phyloP scores from a whole-genome alignment of 768 basidiomycete genomes.

The Tephrocybe sp. region DNA sequence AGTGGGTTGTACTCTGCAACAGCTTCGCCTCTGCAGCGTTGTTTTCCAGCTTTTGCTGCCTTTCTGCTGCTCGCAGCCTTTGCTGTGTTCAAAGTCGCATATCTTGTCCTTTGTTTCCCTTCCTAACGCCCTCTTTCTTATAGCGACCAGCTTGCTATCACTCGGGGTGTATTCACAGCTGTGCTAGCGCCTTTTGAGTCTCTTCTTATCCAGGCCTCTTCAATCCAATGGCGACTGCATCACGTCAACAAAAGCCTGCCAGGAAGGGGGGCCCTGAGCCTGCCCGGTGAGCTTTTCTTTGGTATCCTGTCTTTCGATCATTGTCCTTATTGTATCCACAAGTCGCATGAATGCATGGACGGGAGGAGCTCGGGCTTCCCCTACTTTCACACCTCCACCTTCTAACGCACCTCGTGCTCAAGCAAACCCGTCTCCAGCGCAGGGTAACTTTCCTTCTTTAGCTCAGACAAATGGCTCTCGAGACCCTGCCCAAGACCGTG shows the following conservation, averaged over 20 bases:
- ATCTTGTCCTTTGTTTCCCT: slow-evolving; percentile 5
- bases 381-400: slow-evolving; percentile 66
- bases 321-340: slow-evolving; percentile 28
- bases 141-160: slow-evolving; percentile 30
- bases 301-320: slow-evolving; percentile 11
- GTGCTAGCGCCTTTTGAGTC: slow-evolving; percentile 26
- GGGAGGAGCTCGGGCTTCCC: slow-evolving; percentile 58
- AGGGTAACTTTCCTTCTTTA: slow-evolving; percentile 43
- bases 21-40: slow-evolving; percentile 3
- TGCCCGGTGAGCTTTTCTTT: slow-evolving; percentile 41
- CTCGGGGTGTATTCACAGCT: slow-evolving; percentile 39
- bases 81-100: background rate
- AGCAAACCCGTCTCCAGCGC: slow-evolving; percentile 28
- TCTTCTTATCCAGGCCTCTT: slow-evolving; percentile 29
- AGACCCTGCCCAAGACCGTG: slow-evolving; percentile 53
- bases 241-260: slow-evolving; percentile 61
- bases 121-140: slow-evolving; percentile 16
- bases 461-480: slow-evolving; percentile 48
- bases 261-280: slow-evolving; percentile 63
- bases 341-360: slow-evolving; percentile 58
- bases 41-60: slow-evolving; percentile 3
- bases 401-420: slow-evolving; percentile 35
- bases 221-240: slow-evolving; percentile 56
- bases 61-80: slow-evolving; percentile 10
- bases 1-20: slow-evolving; percentile 3